Base-by-base conservation (phyloP, 179 eudicot genomes). In the Gypsophila paniculata region DNA sequence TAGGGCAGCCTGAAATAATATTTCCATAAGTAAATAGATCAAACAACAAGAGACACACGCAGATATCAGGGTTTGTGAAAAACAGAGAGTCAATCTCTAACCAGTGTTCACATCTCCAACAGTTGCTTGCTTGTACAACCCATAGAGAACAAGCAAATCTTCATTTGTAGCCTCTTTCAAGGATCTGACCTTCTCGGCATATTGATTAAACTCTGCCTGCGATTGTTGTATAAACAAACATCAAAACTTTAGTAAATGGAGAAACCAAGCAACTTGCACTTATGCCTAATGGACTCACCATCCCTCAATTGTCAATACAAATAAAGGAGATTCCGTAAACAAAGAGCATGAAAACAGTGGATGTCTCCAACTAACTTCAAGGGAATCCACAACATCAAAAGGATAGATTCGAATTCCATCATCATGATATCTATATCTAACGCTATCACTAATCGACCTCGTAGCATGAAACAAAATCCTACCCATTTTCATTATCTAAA, bases 111-210 rank as follows among this genome's bases (percentile, higher is more conserved):
- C 84, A 44, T 85, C 70, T 76, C 98, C 98, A 80, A 85, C 83
- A 18, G 93, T 93, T 60, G 90, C 91, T 79, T 93, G 98, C 87
- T 93, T 93, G 86, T 48, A 93, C 77, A 93, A 81, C 19, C 97
- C 97, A 68, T 93, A 93, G 22, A 93, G 78, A 60, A 89, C 86
- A 74, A 93, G 97, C 86, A 76, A 71, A 85, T 85, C 83, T 49
- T 91, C 97, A 38, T 93, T 85, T 49, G 84, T 44, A 25, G 91
- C 77, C 21, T 15, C 73, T 0, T 96, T 86, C 77, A 93, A 80
- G 69, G 91, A 77, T 85, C 80, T 91, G 54, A 83, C 91, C 77
- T 91, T 93, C 86, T 81, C 88, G 63, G 98, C 93, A 61, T 89
- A 38, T 78, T 78, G 75, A 51, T 93, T 90, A 79, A 93, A 93